phyloP scores from a whole-genome alignment of 2,329 filamentous ascomycete species.

The Trichophyton mentagrophytes region DNA sequence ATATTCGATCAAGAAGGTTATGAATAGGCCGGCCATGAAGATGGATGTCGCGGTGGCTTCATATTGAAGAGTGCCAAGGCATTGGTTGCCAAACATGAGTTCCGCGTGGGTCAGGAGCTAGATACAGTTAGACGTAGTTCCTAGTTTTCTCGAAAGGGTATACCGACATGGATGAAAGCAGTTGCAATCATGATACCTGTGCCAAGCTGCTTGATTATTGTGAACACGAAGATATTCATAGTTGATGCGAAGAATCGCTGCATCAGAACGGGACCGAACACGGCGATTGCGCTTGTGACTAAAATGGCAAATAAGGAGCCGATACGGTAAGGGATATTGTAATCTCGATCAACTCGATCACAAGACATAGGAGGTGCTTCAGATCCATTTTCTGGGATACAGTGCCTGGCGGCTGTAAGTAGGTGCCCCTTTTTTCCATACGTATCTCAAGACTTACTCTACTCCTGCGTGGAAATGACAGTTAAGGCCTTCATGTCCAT shows the following conservation, averaged over 20 bases:
- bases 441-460: slow-evolving; percentile 41
- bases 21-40: slow-evolving; percentile 59
- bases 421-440: too few relatives aligned
- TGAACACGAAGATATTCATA: slow-evolving; percentile 40
- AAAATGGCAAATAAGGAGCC: slow-evolving; percentile 62
- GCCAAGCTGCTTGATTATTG: slow-evolving; percentile 49
- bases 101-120: slow-evolving; percentile 60
- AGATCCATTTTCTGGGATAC: slow-evolving; percentile 39
- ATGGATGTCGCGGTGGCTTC: slow-evolving; percentile 59
- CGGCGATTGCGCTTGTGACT: slow-evolving; percentile 53
- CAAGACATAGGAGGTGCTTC: slow-evolving; percentile 32
- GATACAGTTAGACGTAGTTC: background rate
- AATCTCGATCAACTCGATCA: slow-evolving; percentile 40
- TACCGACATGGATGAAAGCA: slow-evolving; percentile 52
- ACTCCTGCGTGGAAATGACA: slow-evolving; percentile 67
- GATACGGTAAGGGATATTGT: slow-evolving; percentile 55
- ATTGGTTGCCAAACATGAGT: slow-evolving; percentile 60
- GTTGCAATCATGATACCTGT: slow-evolving; percentile 62
- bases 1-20: slow-evolving; percentile 62
- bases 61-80: slow-evolving; percentile 52
- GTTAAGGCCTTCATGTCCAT: slow-evolving; percentile 26
- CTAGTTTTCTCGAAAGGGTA: background rate
- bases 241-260: slow-evolving; percentile 44
- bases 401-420: slow-evolving; percentile 31
- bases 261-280: slow-evolving; percentile 55